phyloP scores from a whole-genome alignment of 305 asterid species.

The Rubia balearica region DNA sequence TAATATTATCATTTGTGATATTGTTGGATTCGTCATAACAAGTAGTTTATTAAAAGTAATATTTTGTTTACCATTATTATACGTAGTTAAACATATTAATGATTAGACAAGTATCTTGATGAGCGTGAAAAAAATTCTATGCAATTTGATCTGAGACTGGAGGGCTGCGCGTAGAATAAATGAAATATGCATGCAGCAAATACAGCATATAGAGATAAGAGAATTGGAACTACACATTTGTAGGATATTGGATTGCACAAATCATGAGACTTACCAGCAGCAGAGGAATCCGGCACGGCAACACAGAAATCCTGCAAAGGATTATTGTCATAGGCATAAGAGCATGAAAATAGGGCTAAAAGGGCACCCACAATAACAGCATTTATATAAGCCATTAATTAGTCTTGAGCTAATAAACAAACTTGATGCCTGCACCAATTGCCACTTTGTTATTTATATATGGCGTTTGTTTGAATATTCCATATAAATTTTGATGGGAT shows the following conservation, averaged over 20 bases:
- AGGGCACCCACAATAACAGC: not conserved
- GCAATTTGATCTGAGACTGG: no score
- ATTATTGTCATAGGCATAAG: conserved; percentile 13
- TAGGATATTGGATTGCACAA: not conserved
- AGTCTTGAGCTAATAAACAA: not conserved
- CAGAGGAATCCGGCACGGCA: conserved; percentile 12
- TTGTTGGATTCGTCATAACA: no score
- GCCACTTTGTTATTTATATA: not conserved
- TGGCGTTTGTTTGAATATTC: not conserved
- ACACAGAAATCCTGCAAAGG: conserved; percentile 20
- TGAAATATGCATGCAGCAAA: no score
- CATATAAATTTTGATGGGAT: not conserved
- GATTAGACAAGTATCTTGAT: no score
- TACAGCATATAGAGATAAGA: no score
- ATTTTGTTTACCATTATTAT: no score
- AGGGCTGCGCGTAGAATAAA: no score
- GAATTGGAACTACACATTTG: no score
- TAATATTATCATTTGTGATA: no score
- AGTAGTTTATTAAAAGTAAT: no score
- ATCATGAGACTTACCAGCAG: conserved; percentile 6
- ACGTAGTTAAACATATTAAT: no score
- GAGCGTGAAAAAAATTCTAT: no score
- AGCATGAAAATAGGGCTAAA: not conserved
- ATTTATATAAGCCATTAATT: not conserved
- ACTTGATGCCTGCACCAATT: not conserved